Evolutionary conservation across 2,329 filamentous ascomycete species (phyloP).

Genomic region (Penicillium sp.): DNA sequence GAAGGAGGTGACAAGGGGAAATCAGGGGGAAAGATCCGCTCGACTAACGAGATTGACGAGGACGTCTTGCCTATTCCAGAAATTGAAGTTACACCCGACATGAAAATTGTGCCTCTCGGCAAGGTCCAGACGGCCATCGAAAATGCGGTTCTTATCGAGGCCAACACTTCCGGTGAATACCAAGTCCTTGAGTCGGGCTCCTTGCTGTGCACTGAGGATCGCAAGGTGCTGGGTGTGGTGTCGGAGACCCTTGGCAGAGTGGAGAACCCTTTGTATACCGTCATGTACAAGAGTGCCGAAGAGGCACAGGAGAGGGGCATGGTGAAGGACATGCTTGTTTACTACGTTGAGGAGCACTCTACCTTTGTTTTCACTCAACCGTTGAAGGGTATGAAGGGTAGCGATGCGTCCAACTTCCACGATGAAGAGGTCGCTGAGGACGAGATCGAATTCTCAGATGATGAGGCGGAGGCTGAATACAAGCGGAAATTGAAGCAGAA

Average conservation of each 20-base stretch:
- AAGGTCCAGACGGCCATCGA: conserved; percentile 75
- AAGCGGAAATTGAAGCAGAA: conserved; percentile 71
- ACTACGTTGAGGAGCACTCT: conserved; percentile 77
- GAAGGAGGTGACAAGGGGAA: conserved; percentile 62
- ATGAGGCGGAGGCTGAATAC: conserved; percentile 87
- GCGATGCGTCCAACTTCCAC: conserved; percentile 91
- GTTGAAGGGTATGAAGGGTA: conserved; percentile 77
- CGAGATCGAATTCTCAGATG: conserved; percentile 93
- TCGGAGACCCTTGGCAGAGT: conserved; percentile 84
- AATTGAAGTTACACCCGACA: conserved; percentile 73
- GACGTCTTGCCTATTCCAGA: conserved; percentile 72
- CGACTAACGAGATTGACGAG: conserved; percentile 75
- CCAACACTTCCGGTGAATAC: conserved; percentile 75
- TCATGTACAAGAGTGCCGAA: conserved; percentile 70
- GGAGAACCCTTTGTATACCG: conserved; percentile 80
- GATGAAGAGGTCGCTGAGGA: conserved; percentile 87
- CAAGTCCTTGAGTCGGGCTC: conserved; percentile 83
- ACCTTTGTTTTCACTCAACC: conserved; percentile 84
- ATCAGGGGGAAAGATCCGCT: conserved; percentile 61
- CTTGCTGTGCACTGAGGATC: conserved; percentile 75
- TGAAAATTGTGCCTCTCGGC: conserved; percentile 75
- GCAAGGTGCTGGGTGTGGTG: conserved; percentile 77
- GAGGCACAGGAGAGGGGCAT: conserved; percentile 70
- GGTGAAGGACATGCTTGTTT: conserved; percentile 70
- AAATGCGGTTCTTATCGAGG: conserved; percentile 76